These are phyloP conservation scores for Alternaria incomplexa DNA, from an alignment of 2,329 filamentous ascomycete genomes.

Conservation along the genomic window DNA sequence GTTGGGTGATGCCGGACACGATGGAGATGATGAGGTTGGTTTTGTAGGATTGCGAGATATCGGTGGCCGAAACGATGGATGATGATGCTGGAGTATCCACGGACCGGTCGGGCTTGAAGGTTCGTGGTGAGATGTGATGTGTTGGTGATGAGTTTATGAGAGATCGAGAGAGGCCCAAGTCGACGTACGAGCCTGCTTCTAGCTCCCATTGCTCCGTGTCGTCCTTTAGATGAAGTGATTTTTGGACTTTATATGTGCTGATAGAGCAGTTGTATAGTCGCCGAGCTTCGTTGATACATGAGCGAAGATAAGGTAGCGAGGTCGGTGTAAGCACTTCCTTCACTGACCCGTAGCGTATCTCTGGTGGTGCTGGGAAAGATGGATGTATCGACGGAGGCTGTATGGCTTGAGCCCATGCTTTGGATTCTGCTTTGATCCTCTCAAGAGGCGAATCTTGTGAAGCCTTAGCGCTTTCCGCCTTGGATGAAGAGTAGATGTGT, in stretches of 20 bases:
- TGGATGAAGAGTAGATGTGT: constrained; percentile 33
- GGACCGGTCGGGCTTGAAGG: constrained; percentile 40
- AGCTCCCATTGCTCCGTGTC: constrained; percentile 34
- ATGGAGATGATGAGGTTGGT: constrained; percentile 35
- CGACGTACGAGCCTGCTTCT: constrained; percentile 33
- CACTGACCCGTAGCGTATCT: constrained; percentile 31
- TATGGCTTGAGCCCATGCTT: constrained; percentile 35
- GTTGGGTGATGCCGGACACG: constrained; percentile 42
- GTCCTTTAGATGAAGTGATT: constrained; percentile 32
- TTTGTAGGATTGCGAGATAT: constrained; percentile 25
- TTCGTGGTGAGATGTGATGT: constrained; percentile 24
- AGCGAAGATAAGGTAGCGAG: constrained; percentile 35
- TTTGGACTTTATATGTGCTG: constrained; percentile 25
- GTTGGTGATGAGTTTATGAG: constrained; percentile 40
- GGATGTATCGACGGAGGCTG: constrained; percentile 47
- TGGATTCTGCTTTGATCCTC: constrained; percentile 37
- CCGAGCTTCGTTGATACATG: constrained; percentile 39
- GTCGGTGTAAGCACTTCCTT: constrained; percentile 12
- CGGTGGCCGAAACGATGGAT: constrained; percentile 22
- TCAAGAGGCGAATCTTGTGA: constrained; percentile 22
- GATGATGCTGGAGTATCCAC: constrained; percentile 14
- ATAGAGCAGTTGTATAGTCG: constrained; percentile 38
- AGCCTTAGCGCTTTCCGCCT: constrained; percentile 6
- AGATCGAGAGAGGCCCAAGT: constrained; percentile 37
- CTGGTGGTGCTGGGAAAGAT: constrained; percentile 43